A percentile compares a stretch with the other conserved stretches of the same genome.
phyloP scores from a whole-genome alignment of 139 green algal genomes.

The Haematococcus lacustris region DNA sequence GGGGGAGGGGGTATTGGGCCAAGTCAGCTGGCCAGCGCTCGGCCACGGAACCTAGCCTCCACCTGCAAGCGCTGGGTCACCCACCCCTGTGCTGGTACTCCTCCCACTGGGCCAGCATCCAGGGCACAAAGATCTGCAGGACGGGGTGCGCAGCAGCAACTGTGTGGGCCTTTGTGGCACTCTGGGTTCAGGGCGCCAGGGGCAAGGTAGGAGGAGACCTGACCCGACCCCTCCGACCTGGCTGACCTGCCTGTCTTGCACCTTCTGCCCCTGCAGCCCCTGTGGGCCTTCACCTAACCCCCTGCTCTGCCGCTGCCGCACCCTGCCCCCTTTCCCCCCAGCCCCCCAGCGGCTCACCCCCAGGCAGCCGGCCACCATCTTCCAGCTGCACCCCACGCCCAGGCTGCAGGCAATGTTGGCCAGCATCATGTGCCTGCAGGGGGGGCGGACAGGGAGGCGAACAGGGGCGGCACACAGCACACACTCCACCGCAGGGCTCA shows the following conservation, averaged over 20 bases:
- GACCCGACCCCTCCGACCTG: too few species aligned
- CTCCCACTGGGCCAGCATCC: conserved; percentile 82
- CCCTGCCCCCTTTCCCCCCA: neutral
- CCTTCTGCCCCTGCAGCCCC: too few species aligned
- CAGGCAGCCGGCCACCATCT: conserved; percentile 16
- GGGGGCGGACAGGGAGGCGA: too few species aligned
- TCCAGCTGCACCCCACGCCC: conserved; percentile 10
- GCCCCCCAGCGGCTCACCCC: conserved; percentile 4
- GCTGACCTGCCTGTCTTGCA: too few species aligned
- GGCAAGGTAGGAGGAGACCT: neutral
- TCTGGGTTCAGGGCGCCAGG: neutral
- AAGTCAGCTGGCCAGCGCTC: too few species aligned
- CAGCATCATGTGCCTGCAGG: conserved; percentile 22
- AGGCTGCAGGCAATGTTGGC: conserved; percentile 19
- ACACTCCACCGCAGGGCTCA: too few species aligned
- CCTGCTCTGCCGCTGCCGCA: too few species aligned
- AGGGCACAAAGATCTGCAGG: conserved; percentile 65
- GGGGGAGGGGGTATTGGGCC: too few species aligned
- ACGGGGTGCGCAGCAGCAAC: neutral
- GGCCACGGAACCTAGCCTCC: too few species aligned
- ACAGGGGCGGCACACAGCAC: too few species aligned
- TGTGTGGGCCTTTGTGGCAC: neutral
- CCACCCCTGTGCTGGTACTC: conserved; percentile 83
- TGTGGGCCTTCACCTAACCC: too few species aligned
- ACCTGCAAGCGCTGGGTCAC: too few species aligned